These are phyloP conservation scores for Irpex rosettiformis DNA, from an alignment of 1,284 basidiomycete species.

Conservation along the genomic window DNA sequence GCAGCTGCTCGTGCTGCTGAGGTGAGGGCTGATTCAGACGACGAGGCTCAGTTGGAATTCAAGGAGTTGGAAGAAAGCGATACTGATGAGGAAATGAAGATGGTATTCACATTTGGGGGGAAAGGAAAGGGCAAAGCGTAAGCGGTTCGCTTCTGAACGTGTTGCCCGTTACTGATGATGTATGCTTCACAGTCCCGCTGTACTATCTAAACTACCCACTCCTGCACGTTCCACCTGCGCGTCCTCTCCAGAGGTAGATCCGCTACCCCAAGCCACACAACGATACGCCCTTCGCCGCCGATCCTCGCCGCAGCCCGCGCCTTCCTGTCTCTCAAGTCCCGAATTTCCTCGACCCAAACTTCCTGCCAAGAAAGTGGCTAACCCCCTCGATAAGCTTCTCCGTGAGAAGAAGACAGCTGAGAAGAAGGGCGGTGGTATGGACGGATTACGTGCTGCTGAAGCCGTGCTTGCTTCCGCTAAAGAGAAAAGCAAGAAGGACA, in stretches of 20 bases:
- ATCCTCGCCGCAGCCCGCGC: constrained; percentile 11
- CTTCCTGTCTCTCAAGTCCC: neutral
- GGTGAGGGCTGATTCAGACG: constrained; percentile 31
- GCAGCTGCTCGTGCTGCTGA: constrained; percentile 25
- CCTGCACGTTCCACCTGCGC: neutral
- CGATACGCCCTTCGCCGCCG: constrained; percentile 19
- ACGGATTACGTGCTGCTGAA: constrained; percentile 19
- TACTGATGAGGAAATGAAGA: constrained; percentile 36
- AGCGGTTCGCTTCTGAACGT: neutral
- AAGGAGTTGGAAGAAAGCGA: constrained; percentile 33
- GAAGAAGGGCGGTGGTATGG: constrained; percentile 22
- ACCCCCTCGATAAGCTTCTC: constrained; percentile 46
- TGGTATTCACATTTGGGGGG: neutral
- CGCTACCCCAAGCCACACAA: constrained; percentile 19
- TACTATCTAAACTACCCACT: too few relatives aligned
- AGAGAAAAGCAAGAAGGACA: constrained; percentile 21
- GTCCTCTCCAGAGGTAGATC: neutral
- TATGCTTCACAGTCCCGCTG: too few relatives aligned
- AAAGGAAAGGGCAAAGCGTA: constrained; percentile 6
- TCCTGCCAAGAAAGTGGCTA: neutral
- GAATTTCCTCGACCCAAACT: neutral
- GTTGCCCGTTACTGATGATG: too few relatives aligned
- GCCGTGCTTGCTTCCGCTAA: neutral
- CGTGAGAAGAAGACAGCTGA: constrained; percentile 27
- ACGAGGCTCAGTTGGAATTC: constrained; percentile 19